Percentiles rank a stretch among this genome's conserved stretches.
These are phyloP conservation scores for Exophiala lecanii-corni DNA, from an alignment of 2,329 filamentous ascomycete species.

Conservation along the genomic window DNA sequence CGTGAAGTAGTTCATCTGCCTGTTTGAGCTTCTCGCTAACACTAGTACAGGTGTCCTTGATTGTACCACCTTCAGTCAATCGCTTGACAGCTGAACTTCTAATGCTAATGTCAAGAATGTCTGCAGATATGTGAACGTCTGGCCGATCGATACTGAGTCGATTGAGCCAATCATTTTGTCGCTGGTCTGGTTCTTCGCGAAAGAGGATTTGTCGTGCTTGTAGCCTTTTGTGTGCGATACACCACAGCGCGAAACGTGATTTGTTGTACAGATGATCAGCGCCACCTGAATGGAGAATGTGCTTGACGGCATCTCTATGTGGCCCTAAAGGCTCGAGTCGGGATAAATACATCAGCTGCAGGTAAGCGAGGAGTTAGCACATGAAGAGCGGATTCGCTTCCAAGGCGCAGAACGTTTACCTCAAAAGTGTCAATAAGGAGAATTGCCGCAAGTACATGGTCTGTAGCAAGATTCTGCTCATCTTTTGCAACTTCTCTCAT, in stretches of 20 bases:
- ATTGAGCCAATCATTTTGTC: slow-evolving; percentile 7
- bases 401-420: slow-evolving; percentile 1
- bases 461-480: slow-evolving; percentile 4
- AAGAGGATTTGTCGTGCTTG: slow-evolving; percentile 13
- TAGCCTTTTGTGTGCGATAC: slow-evolving; percentile 10
- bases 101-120: slow-evolving; percentile 8
- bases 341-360: slow-evolving; percentile 9
- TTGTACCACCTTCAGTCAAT: slow-evolving; percentile 1
- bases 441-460: slow-evolving; percentile 13
- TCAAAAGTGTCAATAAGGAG: slow-evolving; percentile 16
- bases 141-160: slow-evolving; percentile 5
- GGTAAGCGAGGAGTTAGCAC: background rate
- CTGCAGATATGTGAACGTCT: slow-evolving; percentile 6
- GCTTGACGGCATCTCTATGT: slow-evolving; percentile 9
- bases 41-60: background rate
- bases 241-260: slow-evolving; percentile 12
- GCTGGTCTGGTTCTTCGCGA: slow-evolving; percentile 9
- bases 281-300: slow-evolving; percentile 9
- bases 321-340: slow-evolving; percentile 11
- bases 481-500: slow-evolving; percentile 4
- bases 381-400: background rate
- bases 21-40: background rate
- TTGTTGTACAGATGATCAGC: slow-evolving; percentile 5
- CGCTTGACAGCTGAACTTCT: slow-evolving; percentile 3
- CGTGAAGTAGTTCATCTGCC: background rate